Base-by-base conservation (phyloP, 1,139 yeast species). In the Kurtzmaniella natalensis region DNA sequence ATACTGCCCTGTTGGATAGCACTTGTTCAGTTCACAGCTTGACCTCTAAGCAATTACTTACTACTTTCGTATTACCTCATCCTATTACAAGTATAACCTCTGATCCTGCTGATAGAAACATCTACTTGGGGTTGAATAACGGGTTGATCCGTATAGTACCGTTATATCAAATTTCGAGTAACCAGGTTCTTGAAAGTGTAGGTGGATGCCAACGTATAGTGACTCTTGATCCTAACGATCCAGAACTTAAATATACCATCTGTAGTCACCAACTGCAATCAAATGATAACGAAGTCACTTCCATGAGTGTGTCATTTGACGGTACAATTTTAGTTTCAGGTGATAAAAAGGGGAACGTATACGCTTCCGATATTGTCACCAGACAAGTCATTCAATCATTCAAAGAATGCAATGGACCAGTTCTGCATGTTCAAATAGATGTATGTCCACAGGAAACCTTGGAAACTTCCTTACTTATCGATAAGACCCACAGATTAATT, bases 71-170 rank as follows among this genome's bases (percentile, higher is more conserved):
- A 9, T 59, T 83, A 25, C 76, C 81, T 2, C 52, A 58, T 18
- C 70, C 83, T 0, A 71, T 85, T 8, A 71, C 72, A 16, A 63
- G 82, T 15, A 42, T 92, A 13, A 70, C 78, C 0, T 61, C 75
- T n/a, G 98, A 92, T 53, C 89, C 95, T 1, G 86, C 92, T 1
- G 87, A 81, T 47, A 68, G 97, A 44, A 72, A 78, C 1, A 41
- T 84, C 1, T 92, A 84, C 53, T 77, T 73, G 3, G 97, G 96
- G 2, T 59, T 82, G 21, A 50, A 59, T 2, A 70, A 76, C 41
- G 96, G 96, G 10, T 50, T 59, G 14, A 72, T 86, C 27, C 65
- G 82, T 44, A 55, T 64, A 17, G 67, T 85, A 9, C 74, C 80
- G 11, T 55, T 85, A 37, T 85, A 77, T 56, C 57, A 57, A 16